Base-by-base conservation (phyloP, 306 rosid genomes). In the Dryas drummondii region DNA sequence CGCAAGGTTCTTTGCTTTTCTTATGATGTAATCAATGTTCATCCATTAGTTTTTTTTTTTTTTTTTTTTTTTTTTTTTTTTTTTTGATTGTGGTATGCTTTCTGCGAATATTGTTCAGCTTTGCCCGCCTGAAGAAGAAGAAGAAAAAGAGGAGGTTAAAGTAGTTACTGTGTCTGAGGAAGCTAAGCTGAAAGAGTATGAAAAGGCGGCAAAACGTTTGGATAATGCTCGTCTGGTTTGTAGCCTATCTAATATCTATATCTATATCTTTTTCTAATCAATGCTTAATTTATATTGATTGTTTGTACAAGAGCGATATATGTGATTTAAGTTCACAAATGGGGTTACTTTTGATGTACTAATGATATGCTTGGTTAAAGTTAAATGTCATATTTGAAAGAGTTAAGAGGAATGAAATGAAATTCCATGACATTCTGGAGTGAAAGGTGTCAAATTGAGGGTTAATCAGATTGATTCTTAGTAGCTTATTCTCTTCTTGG, bases 191-290 rank as follows among this genome's bases (percentile, higher is more conserved):
- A 90, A 84, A 82, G 97, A 88, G 69, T 89, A 83, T 68, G 94
- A 88, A 75, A 88, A 80, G 87, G 94, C 96, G 7, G 96, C 94
- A 4, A 67, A 82, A 14, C 90, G 88, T 32, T 87, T 91, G 65
- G 91, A 80, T 76, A 86, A 85, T 64, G 83, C 93, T 62, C 88
- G 81, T 78, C 89, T 93, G 98, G 98, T 93, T 78, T 60, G 96
- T 83, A 52, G 66, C 73, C 63, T 65, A 63, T 80, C 52, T 44
- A 42, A 2, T 65, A 11, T 65, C 49, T 56, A 32, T 32, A 32
- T 32, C 22, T 22, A 22, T 22, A 22, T 32, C 3, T 32, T 32
- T 71, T 66, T 5, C 70, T 60, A 22, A 32, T 49, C 46, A 50
- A 69, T 12, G 22, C 11, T 42, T 66, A 52, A 22, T 54, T 16